Base-by-base conservation (phyloP, 1,139 yeast genomes). In the Yamadazyma sp. region DNA sequence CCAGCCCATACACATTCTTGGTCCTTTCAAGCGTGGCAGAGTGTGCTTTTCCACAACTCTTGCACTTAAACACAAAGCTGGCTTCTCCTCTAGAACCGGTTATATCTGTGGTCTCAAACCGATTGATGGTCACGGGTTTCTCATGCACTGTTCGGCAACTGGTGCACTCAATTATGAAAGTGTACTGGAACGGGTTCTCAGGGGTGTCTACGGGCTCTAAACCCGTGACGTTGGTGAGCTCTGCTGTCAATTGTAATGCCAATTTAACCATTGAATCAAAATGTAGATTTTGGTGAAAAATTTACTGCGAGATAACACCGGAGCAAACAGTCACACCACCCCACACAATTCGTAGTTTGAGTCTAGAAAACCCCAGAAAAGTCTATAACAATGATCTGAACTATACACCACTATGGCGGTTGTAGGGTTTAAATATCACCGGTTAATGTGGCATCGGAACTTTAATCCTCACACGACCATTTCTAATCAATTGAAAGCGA, bases 11-110 rank as follows among this genome's bases (percentile, higher is more conserved):
- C 34, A 47, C 47, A 18, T 56, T 52, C 26, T 55, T 57, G 2
- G 78, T 70, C 40, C 72, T 56, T 10, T 46, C 41, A 20, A 77
- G 62, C 27, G 54, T 52, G 6, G 75, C 71, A 6, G 67, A 56
- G 45, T 66, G 69, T 42, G 68, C 74, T 25, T 51, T 43, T 41
- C 78, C 76, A 56, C 96, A 87, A 46, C 68, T 65, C 40, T 75
- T 74, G 57, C 98, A 92, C 49, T 81, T 76, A 72, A 86, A 82
- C 2, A 85, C 82, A 56, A 89, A 87, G 48, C 83, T 86, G 10
- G 96, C 95, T 44, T 81, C 88, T 12, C 96, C 96, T 45, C 82
- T 73, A 31, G 94, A 79, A 0, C 89, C 90, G 1, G 75, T 59
- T 29, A 86, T 73, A 29, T 83, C 86, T 56, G 79, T 76, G 28